phyloP scores from a whole-genome alignment of 192 early-diverging fungal genomes.

The Helicostylum pulchrum region DNA sequence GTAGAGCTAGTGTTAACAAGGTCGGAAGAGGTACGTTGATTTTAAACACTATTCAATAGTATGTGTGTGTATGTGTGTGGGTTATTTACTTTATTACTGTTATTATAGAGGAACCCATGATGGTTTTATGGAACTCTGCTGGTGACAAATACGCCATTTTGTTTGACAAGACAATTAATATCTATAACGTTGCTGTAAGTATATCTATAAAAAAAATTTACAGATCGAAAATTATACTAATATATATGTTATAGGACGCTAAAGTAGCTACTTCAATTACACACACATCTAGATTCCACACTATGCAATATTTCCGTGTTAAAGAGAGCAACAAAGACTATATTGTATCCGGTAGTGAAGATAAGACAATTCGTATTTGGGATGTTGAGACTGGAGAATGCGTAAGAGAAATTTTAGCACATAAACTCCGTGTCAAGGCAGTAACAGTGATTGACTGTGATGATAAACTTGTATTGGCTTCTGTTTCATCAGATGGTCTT shows the following conservation, averaged over 20 bases:
- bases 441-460: constrained; percentile 25
- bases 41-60: background rate
- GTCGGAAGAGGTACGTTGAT: constrained; percentile 40
- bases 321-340: constrained; percentile 43
- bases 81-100: constrained; percentile 2
- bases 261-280: constrained; percentile 23
- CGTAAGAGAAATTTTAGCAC: constrained; percentile 40
- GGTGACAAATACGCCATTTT: constrained; percentile 59
- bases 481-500: constrained; percentile 70
- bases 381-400: constrained; percentile 42
- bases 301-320: constrained; percentile 38
- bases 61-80: background rate
- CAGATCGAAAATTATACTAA: background rate
- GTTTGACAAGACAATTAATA: constrained; percentile 48
- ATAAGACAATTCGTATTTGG: constrained; percentile 57
- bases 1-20: constrained; percentile 58
- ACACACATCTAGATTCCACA: constrained; percentile 35
- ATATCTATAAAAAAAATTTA: background rate
- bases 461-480: constrained; percentile 39
- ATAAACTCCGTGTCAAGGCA: constrained; percentile 46
- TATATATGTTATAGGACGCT: constrained; percentile 33
- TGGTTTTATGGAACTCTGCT: constrained; percentile 52
- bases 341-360: constrained; percentile 56
- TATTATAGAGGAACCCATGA: constrained; percentile 45
- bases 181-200: constrained; percentile 61